Conservation (phyloP, 129 eudicot species). For the Cynara cardunculus region DNA sequence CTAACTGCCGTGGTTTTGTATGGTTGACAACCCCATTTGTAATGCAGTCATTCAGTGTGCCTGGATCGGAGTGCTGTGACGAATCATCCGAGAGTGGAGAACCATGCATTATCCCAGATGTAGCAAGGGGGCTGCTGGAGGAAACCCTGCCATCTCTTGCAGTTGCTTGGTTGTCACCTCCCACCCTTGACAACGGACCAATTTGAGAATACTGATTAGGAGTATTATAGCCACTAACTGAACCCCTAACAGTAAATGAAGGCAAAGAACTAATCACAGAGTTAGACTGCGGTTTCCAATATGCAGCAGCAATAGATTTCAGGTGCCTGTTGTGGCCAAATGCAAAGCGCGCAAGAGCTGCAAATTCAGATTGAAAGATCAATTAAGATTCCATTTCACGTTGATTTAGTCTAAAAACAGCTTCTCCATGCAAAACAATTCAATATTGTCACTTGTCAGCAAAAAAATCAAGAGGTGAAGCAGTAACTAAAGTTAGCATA, state of each 20-base stretch:
- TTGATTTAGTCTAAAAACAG: background rate
- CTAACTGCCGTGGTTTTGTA: conserved; percentile 59
- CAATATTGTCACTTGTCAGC: background rate
- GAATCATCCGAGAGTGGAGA: conserved; percentile 96
- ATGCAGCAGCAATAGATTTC: conserved; percentile 84
- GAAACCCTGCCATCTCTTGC: conserved; percentile 66
- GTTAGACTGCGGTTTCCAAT: conserved; percentile 79
- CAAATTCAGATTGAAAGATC: background rate
- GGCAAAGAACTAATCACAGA: conserved; percentile 66
- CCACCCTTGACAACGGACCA: conserved; percentile 69
- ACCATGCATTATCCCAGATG: conserved; percentile 86
- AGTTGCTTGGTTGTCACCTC: conserved; percentile 53
- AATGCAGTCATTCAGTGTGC: conserved; percentile 48
- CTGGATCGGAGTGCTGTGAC: conserved; percentile 90
- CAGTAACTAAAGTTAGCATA: background rate
- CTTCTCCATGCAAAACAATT: background rate
- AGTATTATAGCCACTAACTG: conserved; percentile 69
- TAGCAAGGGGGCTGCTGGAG: conserved; percentile 83
- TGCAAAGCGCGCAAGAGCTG: conserved; percentile 96
- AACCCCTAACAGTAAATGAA: conserved; percentile 52
- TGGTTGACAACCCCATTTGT: conserved; percentile 65
- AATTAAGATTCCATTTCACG: background rate
- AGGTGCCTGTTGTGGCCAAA: conserved; percentile 91
- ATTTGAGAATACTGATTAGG: conserved; percentile 70
- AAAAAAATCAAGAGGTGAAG: background rate